Evolutionary conservation across 768 basidiomycete genomes (phyloP), one percentile per base, ranked within the genome.

Genomic region (Psilocybe subaeruginosa): DNA sequence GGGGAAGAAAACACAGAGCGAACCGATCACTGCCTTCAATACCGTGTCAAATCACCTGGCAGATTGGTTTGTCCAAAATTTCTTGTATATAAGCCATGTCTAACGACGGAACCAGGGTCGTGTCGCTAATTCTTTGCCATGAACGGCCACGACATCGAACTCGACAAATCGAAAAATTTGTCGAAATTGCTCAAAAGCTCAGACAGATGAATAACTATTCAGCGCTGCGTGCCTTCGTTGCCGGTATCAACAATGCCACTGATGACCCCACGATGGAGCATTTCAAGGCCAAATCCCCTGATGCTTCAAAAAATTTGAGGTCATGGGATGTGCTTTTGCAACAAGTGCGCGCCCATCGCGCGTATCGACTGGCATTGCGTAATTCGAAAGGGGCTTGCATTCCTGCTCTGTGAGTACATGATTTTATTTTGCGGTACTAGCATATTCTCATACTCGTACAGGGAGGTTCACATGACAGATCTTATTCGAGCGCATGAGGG

Each of bases 201-300:
- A 89, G 97, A 33, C 80, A 82, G 11, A 72, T 92, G 49, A 95
- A 97, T 74, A 98, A 99, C 72, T 99, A 97, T 72, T 94, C 95
- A 35, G 92, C 91, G 0, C 76, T 97, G 56, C 93, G 94, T 48
- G 94, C 95, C 8, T 88, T 98, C 66, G 88, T 98, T n/a, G 92
- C 94, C 30, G 97, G 95, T 4, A 92, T 99, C 75, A 91, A 92
- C 68, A 88, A 86, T 63, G 87, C 94, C 3, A 89, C 90, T 0
- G 91, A 91, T 6, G 88, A 90, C 66, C 85, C 86, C 66, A 90
- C 93, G 0, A 86, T 92, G 79, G 88, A 91, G 57, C 74, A 84
- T 31, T 89, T 96, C 70, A 88, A 85, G 71, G 64, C 76, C 23
- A 89, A 82, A 71, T 83, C 81, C 83, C 85, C 85, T n/a, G 90